Base-by-base conservation (phyloP, 768 basidiomycete genomes). In the button mushroom (Agaricus bisporus) region DNA sequence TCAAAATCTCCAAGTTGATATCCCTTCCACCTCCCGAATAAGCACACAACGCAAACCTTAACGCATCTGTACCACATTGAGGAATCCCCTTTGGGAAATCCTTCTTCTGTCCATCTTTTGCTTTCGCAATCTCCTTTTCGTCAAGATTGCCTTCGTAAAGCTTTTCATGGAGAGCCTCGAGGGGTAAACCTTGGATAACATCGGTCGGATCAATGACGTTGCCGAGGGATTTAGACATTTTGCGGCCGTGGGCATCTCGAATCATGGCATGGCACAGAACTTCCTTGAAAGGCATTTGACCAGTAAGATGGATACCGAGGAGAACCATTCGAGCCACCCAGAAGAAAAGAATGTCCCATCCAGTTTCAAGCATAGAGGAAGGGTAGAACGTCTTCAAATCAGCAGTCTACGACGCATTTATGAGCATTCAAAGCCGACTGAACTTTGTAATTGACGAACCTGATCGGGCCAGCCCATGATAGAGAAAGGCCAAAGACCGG, bases 331-430 rank as follows among this genome's bases (percentile, higher is more conserved):
- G 88, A 14, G 97, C 95, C 6, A 98, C 95, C 97, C 97, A 99
- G 82, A 98, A 98, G 79, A 95, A 95, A n/a, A 99, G 70, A 62
- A 98, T 98, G 59, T 98, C 97, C 95, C 97, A 98, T 43, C 97
- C 97, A 0, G 97, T 99, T 72, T 98, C 97, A 28, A 98, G 81
- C 41, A 98, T 61, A n/a, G 85, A 81, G 2, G 91, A 72, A 0
- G 97, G 97, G 68, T 95, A 99, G 74, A 91, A 98, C 28, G 75
- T 73, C 58, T 83, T 67, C 39, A 91, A 60, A 65, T 98, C 95
- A 4, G 71, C 57, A 0, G 92, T 94, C 91, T 92, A 58, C 42
- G 29, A 48, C 55, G 28, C 5, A 41, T 36, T 20, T 54, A 49
- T 62, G 38, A 55, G 45, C 48, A 43, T 49, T 20, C 57, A 51